Percentiles rank a stretch among this genome's conserved stretches.
These are phyloP conservation scores for Blastosporella zonata DNA, from an alignment of 1,284 basidiomycete species.

Conservation along the genomic window DNA sequence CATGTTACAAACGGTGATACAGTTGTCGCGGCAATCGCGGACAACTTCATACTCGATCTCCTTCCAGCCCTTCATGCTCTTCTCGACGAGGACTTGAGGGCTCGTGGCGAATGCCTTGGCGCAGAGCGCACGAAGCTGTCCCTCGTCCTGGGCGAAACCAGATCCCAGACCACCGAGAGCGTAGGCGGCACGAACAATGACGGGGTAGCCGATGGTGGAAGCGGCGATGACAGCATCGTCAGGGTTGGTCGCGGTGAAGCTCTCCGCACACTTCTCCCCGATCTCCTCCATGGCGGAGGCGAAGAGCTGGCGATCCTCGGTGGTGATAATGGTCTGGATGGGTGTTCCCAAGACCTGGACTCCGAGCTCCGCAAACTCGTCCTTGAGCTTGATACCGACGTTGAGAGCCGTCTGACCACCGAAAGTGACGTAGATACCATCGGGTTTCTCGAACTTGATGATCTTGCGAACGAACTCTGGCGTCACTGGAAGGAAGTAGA, in stretches of 20 bases:
- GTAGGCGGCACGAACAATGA: conserved; percentile 96
- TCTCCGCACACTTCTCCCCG: conserved; percentile 92
- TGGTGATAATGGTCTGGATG: conserved; percentile 96
- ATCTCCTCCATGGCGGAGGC: conserved; percentile 95
- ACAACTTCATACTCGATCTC: conserved; percentile 99
- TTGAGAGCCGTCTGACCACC: conserved; percentile 97
- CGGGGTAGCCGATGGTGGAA: conserved; percentile 87
- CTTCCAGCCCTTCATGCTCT: conserved; percentile 99
- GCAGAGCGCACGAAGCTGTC: conserved; percentile 84
- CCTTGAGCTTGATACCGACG: conserved; percentile 96
- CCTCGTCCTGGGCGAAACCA: conserved; percentile 91
- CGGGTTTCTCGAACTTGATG: conserved; percentile 97
- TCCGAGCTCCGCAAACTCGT: conserved; percentile 87
- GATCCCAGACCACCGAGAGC: conserved; percentile 94
- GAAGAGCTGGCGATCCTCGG: conserved; percentile 95
- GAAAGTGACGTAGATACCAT: conserved; percentile 98
- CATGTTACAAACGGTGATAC: conserved; percentile 99
- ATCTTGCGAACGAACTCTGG: conserved; percentile 98
- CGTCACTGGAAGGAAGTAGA: conserved; percentile 98
- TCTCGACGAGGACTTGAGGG: conserved; percentile 96
- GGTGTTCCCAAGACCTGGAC: conserved; percentile 95
- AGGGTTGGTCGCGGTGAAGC: conserved; percentile 77
- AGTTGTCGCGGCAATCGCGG: conserved; percentile 96
- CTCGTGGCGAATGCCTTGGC: conserved; percentile 94
- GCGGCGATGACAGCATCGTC: conserved; percentile 90